Conservation (phyloP, 441 rosid genomes). For the Gossypium gossypioides region DNA sequence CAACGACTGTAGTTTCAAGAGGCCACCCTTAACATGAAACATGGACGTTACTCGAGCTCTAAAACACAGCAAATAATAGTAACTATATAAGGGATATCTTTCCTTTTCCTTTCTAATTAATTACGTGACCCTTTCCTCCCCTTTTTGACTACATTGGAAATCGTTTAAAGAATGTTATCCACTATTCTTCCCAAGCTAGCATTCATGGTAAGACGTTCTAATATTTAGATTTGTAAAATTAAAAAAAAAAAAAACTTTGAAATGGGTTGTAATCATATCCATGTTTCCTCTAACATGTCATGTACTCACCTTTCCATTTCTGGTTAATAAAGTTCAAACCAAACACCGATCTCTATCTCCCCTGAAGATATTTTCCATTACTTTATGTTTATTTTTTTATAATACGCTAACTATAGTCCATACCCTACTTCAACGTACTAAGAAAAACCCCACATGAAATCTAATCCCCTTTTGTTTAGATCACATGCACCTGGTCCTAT, state of each 20-base stretch:
- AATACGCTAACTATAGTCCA: background rate
- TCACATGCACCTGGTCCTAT: conserved; percentile 38
- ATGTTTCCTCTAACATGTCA: conserved; percentile 6
- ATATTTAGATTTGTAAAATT: background rate
- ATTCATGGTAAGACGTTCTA: background rate
- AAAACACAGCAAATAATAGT: background rate
- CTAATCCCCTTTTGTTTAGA: conserved; percentile 34
- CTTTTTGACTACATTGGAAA: background rate
- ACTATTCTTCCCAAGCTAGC: conserved; percentile 1
- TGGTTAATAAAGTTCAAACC: conserved; percentile 11
- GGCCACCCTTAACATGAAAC: background rate
- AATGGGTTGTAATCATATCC: background rate
- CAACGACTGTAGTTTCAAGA: background rate
- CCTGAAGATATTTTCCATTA: background rate
- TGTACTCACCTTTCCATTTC: background rate
- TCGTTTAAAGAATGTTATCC: background rate
- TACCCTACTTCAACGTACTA: conserved; percentile 17
- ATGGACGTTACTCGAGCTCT: background rate
- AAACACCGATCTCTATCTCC: conserved; percentile 9
- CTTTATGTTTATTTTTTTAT: background rate
- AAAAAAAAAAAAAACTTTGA: background rate
- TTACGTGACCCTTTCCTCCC: background rate
- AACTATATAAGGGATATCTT: background rate
- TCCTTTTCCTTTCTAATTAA: background rate
- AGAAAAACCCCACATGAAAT: conserved; percentile 40